Evolutionary conservation across 2,329 filamentous ascomycete genomes (phyloP).

Genomic region (Ophiostoma quercus): DNA sequence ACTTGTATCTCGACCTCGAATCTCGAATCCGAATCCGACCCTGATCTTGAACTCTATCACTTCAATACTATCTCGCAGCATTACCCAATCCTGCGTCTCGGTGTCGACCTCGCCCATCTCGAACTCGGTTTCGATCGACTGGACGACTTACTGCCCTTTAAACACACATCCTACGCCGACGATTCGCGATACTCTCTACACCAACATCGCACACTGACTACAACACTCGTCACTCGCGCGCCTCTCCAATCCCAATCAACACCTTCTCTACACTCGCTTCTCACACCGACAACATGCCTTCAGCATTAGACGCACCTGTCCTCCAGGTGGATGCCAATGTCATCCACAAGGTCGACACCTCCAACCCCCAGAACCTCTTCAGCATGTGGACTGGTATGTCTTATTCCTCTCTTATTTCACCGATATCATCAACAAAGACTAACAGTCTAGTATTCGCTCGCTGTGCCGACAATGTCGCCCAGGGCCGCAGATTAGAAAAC

Average conservation of each 20-base stretch:
- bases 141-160: slow-evolving; percentile 14
- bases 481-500: slow-evolving; percentile 89
- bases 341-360: slow-evolving; percentile 91
- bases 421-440: not conserved
- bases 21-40: not conserved
- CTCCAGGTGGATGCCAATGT: slow-evolving; percentile 86
- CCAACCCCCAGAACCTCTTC: slow-evolving; percentile 86
- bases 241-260: not conserved
- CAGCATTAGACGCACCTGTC: slow-evolving; percentile 75
- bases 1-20: not conserved
- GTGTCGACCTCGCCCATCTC: slow-evolving; percentile 9
- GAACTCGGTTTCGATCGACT: not conserved
- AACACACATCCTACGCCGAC: slow-evolving; percentile 9
- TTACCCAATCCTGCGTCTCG: not conserved
- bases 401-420: not conserved
- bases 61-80: not conserved
- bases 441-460: slow-evolving; percentile 72
- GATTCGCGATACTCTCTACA: not conserved
- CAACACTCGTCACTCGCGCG: not conserved
- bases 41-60: not conserved
- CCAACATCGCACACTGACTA: not conserved
- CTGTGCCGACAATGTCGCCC: slow-evolving; percentile 88
- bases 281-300: slow-evolving; percentile 62
- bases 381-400: slow-evolving; percentile 91
- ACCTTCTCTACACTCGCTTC: not conserved